A percentile compares a stretch with the other conserved stretches of the same genome.
These are phyloP conservation scores for Melastoma malabathricum DNA, from an alignment of 345 rosid species.

Conservation along the genomic window DNA sequence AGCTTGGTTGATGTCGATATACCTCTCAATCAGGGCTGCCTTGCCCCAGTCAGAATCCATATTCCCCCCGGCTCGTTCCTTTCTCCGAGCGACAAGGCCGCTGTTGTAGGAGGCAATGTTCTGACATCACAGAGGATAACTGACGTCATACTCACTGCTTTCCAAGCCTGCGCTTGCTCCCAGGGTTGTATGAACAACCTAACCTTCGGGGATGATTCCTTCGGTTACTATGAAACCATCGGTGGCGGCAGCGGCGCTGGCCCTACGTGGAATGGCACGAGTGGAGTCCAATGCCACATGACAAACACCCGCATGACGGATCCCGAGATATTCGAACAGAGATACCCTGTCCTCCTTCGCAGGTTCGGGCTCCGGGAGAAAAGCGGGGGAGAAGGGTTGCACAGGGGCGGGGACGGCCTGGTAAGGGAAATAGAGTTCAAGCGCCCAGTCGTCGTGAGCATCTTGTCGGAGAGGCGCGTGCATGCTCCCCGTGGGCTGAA, in stretches of 20 bases:
- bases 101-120: conserved; percentile 97
- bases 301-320: conserved; percentile 97
- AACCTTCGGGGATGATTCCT: conserved; percentile 79
- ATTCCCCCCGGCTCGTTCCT: conserved; percentile 76
- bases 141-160: conserved; percentile 75
- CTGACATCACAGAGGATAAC: conserved; percentile 87
- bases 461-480: conserved; percentile 95
- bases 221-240: conserved; percentile 88
- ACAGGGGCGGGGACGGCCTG: conserved; percentile 74
- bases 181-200: conserved; percentile 99
- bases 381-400: conserved; percentile 74
- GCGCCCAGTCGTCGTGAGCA: conserved; percentile 64
- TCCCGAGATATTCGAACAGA: conserved; percentile 93
- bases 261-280: conserved; percentile 76
- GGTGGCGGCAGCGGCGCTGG: conserved; percentile 97
- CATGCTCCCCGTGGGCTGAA: conserved; percentile 77
- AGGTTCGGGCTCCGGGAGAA: conserved; percentile 66
- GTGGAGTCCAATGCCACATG: conserved; percentile 98
- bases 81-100: conserved; percentile 88
- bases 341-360: conserved; percentile 82
- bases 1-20: conserved; percentile 77
- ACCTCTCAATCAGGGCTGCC: conserved; percentile 93
- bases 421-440: conserved; percentile 87
- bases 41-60: conserved; percentile 71
- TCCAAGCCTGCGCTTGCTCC: conserved; percentile 92